phyloP scores from a whole-genome alignment of 768 basidiomycete genomes.

The Aureoboletus auriporus region DNA sequence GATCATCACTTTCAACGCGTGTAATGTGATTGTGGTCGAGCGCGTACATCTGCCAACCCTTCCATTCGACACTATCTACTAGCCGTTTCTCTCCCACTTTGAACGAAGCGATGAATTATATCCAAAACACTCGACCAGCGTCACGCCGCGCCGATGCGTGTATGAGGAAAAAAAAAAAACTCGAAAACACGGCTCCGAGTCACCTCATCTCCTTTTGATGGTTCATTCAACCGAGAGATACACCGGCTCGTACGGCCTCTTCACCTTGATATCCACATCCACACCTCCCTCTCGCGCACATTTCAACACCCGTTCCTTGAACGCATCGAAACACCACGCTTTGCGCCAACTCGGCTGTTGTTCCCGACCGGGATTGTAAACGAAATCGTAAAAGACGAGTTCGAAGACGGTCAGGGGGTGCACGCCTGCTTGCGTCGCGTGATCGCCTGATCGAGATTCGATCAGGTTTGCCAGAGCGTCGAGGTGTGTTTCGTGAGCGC shows the following conservation, averaged over 20 bases:
- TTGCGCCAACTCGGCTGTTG: constrained; percentile 10
- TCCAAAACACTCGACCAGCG: too few species aligned
- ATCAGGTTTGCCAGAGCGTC: constrained; percentile 14
- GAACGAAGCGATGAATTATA: too few species aligned
- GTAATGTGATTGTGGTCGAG: too few species aligned
- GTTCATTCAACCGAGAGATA: constrained; percentile 8
- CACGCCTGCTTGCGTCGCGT: constrained; percentile 9
- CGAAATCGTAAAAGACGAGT: constrained; percentile 23
- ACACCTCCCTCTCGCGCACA: constrained; percentile 22
- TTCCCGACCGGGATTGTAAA: constrained; percentile 8
- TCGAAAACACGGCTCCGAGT: too few species aligned
- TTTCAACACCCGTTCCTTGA: constrained; percentile 15
- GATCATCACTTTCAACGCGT: too few species aligned
- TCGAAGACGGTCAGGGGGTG: constrained; percentile 13
- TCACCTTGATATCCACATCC: constrained; percentile 21
- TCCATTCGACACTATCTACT: too few species aligned
- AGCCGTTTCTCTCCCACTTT: too few species aligned
- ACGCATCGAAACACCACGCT: constrained; percentile 14
- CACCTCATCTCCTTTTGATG: too few species aligned
- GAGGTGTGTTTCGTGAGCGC: constrained; percentile 19
- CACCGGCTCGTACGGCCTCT: constrained; percentile 24
- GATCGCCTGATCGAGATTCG: constrained; percentile 13
- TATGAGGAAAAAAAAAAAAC: too few species aligned
- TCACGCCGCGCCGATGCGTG: too few species aligned
- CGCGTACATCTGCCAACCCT: too few species aligned